Percentiles rank a stretch among this genome's conserved stretches.
Conservation (phyloP, 2,329 filamentous ascomycete genomes). For the Hypoxylon sp. region DNA sequence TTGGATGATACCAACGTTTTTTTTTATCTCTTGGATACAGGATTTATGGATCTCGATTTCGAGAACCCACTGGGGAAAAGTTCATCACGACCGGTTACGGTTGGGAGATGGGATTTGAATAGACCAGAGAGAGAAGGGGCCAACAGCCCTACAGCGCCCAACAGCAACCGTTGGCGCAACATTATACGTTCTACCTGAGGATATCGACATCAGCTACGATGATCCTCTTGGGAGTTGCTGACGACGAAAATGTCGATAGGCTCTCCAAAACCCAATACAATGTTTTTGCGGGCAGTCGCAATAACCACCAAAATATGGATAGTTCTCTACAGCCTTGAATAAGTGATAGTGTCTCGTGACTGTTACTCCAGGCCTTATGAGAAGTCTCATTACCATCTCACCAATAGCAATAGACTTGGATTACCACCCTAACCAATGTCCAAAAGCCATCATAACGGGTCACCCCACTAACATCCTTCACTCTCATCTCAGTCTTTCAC, state of each 20-base stretch:
- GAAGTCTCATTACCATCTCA: conserved; percentile 29
- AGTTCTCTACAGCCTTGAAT: conserved; percentile 12
- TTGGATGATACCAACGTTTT: conserved; percentile 54
- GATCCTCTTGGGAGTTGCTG: conserved; percentile 45
- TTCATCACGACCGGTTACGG: conserved; percentile 41
- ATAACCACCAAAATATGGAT: conserved; percentile 38
- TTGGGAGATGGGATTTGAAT: conserved; percentile 48
- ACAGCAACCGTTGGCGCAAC: conserved; percentile 42
- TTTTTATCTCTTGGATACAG: conserved; percentile 40
- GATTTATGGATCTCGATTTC: conserved; percentile 40
- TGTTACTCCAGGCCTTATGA: conserved; percentile 16
- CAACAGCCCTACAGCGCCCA: conserved; percentile 48
- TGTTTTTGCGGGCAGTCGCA: conserved; percentile 46
- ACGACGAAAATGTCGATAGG: conserved; percentile 44
- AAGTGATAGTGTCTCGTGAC: conserved; percentile 29
- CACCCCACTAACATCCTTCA: conserved; percentile 5
- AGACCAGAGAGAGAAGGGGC: conserved; percentile 50
- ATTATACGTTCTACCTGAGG: conserved; percentile 51
- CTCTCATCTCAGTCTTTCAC: conserved; percentile 17
- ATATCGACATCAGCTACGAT: conserved; percentile 44
- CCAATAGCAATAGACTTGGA: conserved; percentile 1
- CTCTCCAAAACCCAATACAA: conserved; percentile 50
- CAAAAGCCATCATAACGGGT: background rate
- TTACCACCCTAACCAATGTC: conserved; percentile 5
- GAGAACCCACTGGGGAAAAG: conserved; percentile 40